Evolutionary conservation across 2,329 filamentous ascomycete species (phyloP).

Genomic region (Calycina marina): DNA sequence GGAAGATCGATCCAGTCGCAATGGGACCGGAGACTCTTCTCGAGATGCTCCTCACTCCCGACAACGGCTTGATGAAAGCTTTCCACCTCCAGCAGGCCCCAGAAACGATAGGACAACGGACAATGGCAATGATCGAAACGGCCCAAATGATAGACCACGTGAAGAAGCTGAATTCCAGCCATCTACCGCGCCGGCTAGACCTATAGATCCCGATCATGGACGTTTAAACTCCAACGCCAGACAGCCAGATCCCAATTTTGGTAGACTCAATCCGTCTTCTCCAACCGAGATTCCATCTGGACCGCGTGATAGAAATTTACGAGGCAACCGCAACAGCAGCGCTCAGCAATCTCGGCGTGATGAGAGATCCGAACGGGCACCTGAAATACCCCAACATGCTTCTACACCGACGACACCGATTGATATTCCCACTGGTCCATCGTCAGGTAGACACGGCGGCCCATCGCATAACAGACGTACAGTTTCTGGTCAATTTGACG

Average conservation of each 20-base stretch:
- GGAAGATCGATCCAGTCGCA: slow-evolving; percentile 17
- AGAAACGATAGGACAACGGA: slow-evolving; percentile 29
- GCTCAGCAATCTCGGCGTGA: slow-evolving; percentile 12
- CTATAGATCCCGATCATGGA: slow-evolving; percentile 34
- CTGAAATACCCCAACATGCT: slow-evolving; percentile 9
- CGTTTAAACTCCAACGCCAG: slow-evolving; percentile 23
- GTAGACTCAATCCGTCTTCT: slow-evolving; percentile 39
- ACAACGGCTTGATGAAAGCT: slow-evolving; percentile 14
- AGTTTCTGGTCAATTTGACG: slow-evolving; percentile 18
- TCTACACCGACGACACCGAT: slow-evolving; percentile 20
- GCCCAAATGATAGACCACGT: slow-evolving; percentile 24
- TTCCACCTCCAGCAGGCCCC: slow-evolving; percentile 21
- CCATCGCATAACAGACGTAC: slow-evolving; percentile 9
- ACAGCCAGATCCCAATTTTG: slow-evolving; percentile 47
- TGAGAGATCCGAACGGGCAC: slow-evolving; percentile 4
- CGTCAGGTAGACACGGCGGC: slow-evolving; percentile 14
- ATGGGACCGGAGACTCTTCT: slow-evolving; percentile 8
- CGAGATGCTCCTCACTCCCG: slow-evolving; percentile 6
- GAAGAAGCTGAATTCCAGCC: slow-evolving; percentile 23
- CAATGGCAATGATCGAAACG: slow-evolving; percentile 28
- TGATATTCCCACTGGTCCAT: slow-evolving; percentile 23
- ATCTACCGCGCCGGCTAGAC: slow-evolving; percentile 23
- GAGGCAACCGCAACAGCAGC: slow-evolving; percentile 13
- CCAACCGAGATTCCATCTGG: slow-evolving; percentile 36
- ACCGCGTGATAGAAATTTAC: slow-evolving; percentile 35